These are phyloP conservation scores for Lachnellula hyalina DNA, from an alignment of 2,329 filamentous ascomycete genomes.

Conservation along the genomic window DNA sequence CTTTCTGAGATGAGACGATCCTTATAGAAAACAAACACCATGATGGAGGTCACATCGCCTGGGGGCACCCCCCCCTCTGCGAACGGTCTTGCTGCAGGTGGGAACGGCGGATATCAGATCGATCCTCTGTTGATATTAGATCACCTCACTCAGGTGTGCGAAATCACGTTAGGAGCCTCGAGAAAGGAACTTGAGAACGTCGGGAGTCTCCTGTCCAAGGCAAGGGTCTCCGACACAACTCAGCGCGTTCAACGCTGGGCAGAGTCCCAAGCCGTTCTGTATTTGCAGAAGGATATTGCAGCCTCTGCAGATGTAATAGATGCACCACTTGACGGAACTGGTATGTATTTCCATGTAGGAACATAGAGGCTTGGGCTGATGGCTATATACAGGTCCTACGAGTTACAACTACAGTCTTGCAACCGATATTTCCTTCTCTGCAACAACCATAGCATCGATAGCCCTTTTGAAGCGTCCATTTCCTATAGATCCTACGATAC, in stretches of 20 bases:
- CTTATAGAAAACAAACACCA: slow-evolving; percentile 18
- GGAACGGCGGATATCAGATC: slow-evolving; percentile 43
- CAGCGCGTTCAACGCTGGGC: slow-evolving; percentile 87
- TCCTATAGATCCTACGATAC: slow-evolving; percentile 77
- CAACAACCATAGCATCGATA: slow-evolving; percentile 78
- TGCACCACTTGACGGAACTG: slow-evolving; percentile 30
- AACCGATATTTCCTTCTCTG: slow-evolving; percentile 72
- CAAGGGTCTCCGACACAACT: slow-evolving; percentile 70
- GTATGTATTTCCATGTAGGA: slow-evolving; percentile 31
- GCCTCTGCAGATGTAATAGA: slow-evolving; percentile 28
- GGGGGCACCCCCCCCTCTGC: slow-evolving; percentile 17
- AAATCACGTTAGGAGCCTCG: slow-evolving; percentile 68
- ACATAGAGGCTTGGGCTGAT: slow-evolving; percentile 26
- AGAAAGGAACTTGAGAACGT: slow-evolving; percentile 72
- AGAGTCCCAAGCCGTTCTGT: slow-evolving; percentile 81
- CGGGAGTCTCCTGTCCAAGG: slow-evolving; percentile 76
- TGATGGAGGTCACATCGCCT: slow-evolving; percentile 31
- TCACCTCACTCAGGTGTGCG: slow-evolving; percentile 64
- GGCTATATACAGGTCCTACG: slow-evolving; percentile 36
- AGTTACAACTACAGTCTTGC: slow-evolving; percentile 74
- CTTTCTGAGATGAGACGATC: slow-evolving; percentile 22
- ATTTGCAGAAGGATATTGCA: slow-evolving; percentile 78
- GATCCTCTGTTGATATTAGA: slow-evolving; percentile 68
- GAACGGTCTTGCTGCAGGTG: slow-evolving; percentile 25
- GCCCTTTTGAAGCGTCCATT: slow-evolving; percentile 85